Evolutionary conservation across 495 filamentous ascomycete genomes (phyloP), one percentile per base, ranked within the genome.

Genomic region (Massariosphaeria phaeospora): DNA sequence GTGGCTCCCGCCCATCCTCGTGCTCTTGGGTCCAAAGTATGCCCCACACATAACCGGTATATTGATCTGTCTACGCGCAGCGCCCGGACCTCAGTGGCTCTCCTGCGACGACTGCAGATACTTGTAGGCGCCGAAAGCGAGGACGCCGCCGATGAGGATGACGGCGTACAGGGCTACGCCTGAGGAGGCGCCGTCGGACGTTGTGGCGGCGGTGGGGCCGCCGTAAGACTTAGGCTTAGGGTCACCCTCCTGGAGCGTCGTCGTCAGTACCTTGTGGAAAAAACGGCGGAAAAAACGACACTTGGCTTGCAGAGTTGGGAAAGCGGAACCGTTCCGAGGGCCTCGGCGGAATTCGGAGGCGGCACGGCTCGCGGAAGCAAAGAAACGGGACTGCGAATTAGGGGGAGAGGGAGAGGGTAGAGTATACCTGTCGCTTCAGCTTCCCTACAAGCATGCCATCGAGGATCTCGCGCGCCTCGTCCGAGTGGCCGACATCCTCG

Each of bases 401-500:
- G 30, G 27, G 7, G 55, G 23, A 31, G 50, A 0, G n/a, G 42
- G 41, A 58, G 49, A 52, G 33, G 54, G 46, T 51, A 44, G 48
- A 23, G 68, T 77, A 60, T 82, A 96, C 91, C 77, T 84, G 70
- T 70, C 91, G 82, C 82, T 96, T 96, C 62, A 99, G 73, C 24
- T 61, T 80, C 48, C 89, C 93, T 57, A 95, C 82, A 27, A 84
- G 73, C 57, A 96, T 75, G 59, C 83, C 82, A 21, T 84, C 79
- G 15, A 99, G 82, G 66, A 96, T 90, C 76, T 96, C 89, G 46
- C 94, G 85, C 54, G 94, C 94, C 77, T 99, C 94, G 71, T 99
- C 94, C 70, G 86, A 93, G 84, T 99, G 94, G 57, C 94, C 94
- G 69, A 99, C 94, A 73, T 99, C 94, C 77, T 99, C 93, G 70